Evolutionary conservation across 495 filamentous ascomycete species (phyloP).

Genomic region (Melanomma pulvis-pyrius): DNA sequence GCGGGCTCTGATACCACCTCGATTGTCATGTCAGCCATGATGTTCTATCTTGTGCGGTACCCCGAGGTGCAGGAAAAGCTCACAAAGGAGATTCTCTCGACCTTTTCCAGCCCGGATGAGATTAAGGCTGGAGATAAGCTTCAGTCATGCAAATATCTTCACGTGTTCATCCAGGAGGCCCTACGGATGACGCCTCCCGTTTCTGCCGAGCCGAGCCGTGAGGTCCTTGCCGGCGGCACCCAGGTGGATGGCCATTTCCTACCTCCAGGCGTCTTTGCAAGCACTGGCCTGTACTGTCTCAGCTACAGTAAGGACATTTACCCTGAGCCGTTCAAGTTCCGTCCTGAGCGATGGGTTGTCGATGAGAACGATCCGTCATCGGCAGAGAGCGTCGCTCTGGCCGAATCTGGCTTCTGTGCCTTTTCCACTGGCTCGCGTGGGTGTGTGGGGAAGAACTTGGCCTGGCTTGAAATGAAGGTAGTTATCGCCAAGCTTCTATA

Average conservation of each 20-base stretch:
- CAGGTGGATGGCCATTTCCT: slow-evolving; percentile 5
- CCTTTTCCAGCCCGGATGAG: slow-evolving; percentile 9
- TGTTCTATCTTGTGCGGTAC: slow-evolving; percentile 18
- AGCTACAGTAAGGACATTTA: slow-evolving; percentile 10
- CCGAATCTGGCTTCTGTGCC: slow-evolving; percentile 1
- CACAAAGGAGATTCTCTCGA: slow-evolving; percentile 2
- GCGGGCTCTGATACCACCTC: slow-evolving; percentile 22
- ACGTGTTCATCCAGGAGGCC: slow-evolving; percentile 16
- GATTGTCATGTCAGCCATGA: neutral
- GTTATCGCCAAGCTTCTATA: slow-evolving; percentile 14
- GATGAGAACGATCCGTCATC: slow-evolving; percentile 1
- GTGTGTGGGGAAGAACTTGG: slow-evolving; percentile 8
- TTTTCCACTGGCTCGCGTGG: slow-evolving; percentile 8
- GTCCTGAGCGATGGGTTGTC: slow-evolving; percentile 26
- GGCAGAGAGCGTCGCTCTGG: slow-evolving; percentile 1
- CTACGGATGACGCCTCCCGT: slow-evolving; percentile 17
- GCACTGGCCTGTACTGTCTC: slow-evolving; percentile 5
- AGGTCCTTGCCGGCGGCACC: slow-evolving; percentile 9
- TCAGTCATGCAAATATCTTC: slow-evolving; percentile 8
- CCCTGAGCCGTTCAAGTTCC: slow-evolving; percentile 12
- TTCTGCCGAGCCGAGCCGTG: neutral
- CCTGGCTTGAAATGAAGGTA: slow-evolving; percentile 7
- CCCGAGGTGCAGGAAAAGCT: neutral
- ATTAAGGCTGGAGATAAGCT: slow-evolving; percentile 13
- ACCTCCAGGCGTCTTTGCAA: neutral